phyloP scores from a whole-genome alignment of 805 yeast genomes.

The Yarrowia sp. region DNA sequence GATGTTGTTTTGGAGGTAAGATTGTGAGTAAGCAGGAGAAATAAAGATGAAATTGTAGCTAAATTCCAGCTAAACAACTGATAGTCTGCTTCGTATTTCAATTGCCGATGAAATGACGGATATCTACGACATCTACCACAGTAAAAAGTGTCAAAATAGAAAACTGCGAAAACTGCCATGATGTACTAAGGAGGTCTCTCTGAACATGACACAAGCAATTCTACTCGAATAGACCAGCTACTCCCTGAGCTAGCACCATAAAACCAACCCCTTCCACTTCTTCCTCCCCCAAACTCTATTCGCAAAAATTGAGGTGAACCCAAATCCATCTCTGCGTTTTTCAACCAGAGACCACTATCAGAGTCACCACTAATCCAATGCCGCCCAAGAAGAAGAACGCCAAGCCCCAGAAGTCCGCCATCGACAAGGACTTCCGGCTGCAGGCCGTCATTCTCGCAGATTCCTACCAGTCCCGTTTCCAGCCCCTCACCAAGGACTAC shows the following conservation, averaged over 20 bases:
- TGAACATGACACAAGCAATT: too few species aligned
- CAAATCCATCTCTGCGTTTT: slow-evolving; percentile 1
- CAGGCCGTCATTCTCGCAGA: slow-evolving; percentile 96
- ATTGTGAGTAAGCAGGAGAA: too few species aligned
- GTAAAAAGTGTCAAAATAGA: too few species aligned
- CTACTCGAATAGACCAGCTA: background rate
- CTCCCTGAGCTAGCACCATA: background rate
- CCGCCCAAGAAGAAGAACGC: slow-evolving; percentile 25
- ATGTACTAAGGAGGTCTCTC: too few species aligned
- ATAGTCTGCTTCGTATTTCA: too few species aligned
- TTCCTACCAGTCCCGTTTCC: slow-evolving; percentile 85
- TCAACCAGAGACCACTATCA: background rate
- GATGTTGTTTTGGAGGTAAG: too few species aligned
- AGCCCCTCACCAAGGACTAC: slow-evolving; percentile 80
- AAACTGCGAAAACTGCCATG: too few species aligned
- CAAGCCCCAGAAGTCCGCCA: slow-evolving; percentile 23
- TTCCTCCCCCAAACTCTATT: background rate
- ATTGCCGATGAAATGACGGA: too few species aligned
- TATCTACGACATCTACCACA: too few species aligned
- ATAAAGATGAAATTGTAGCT: too few species aligned
- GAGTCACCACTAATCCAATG: slow-evolving; percentile 8
- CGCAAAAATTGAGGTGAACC: slow-evolving; percentile 7
- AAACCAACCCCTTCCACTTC: background rate
- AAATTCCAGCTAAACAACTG: too few species aligned
- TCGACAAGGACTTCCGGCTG: slow-evolving; percentile 45